Evolutionary conservation across 192 early-diverging fungal species (phyloP).

Genomic region (Podila epicladia): DNA sequence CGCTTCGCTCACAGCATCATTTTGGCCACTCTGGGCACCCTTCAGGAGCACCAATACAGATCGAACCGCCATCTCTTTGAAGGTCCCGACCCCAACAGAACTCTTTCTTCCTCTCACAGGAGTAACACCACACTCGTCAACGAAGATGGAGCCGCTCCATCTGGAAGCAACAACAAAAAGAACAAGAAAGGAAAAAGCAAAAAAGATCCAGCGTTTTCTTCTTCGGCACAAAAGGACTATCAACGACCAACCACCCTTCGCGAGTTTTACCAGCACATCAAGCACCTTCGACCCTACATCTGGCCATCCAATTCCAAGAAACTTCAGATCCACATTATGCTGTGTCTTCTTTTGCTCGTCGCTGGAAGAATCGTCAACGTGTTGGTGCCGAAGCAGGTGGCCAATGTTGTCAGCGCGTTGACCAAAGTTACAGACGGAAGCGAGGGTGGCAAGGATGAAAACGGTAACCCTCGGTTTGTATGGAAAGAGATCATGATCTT

Average conservation of each 20-base stretch:
- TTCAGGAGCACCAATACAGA: slow-evolving; percentile 21
- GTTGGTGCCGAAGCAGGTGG: slow-evolving; percentile 84
- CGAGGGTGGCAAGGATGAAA: slow-evolving; percentile 32
- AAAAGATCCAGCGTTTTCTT: neutral
- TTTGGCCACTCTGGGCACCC: slow-evolving; percentile 4
- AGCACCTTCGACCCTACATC: slow-evolving; percentile 72
- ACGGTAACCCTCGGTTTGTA: slow-evolving; percentile 47
- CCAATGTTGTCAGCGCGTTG: slow-evolving; percentile 76
- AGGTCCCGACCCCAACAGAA: neutral
- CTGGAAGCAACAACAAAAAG: slow-evolving; percentile 21
- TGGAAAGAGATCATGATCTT: slow-evolving; percentile 54
- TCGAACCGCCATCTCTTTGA: neutral
- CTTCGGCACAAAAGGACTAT: slow-evolving; percentile 33
- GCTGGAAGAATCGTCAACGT: slow-evolving; percentile 80
- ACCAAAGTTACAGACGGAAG: slow-evolving; percentile 47
- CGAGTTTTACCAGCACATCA: slow-evolving; percentile 41
- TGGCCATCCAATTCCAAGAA: slow-evolving; percentile 73
- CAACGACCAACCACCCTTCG: slow-evolving; percentile 40
- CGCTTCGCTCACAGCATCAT: slow-evolving; percentile 20
- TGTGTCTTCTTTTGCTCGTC: slow-evolving; percentile 72
- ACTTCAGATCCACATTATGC: slow-evolving; percentile 74
- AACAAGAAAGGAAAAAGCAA: slow-evolving; percentile 7
- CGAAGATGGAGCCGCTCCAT: neutral
- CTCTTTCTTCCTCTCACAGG: slow-evolving; percentile 4
- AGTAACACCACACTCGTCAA: slow-evolving; percentile 23